Evolutionary conservation across 2,329 filamentous ascomycete genomes (phyloP), one percentile per base, ranked within the genome.

Genomic region (Ophiostoma sp.): DNA sequence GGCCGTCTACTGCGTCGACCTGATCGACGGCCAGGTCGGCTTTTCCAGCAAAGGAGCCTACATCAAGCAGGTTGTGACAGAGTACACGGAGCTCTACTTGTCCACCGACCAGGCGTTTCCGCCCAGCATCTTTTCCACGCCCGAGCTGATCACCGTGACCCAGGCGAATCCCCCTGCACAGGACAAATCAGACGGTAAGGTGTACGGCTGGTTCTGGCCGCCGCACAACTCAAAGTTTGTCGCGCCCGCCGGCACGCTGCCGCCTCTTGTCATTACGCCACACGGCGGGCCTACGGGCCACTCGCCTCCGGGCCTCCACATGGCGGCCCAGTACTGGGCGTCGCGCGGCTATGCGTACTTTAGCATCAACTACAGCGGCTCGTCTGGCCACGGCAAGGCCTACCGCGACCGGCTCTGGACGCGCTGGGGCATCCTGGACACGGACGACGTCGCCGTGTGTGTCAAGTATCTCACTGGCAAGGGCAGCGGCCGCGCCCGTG

Each of bases 201-300:
- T 82, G 3, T 75, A 82, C 70, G 81, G 81, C 14, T 82, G 84
- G 70, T 79, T 82, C 47, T 83, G 80, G 76, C 78, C 80, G 36
- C 84, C 83, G 2, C 76, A 77, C 27, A 86, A 84, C 69, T 78
- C 80, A 0, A 69, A 75, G 2, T 85, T 78, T 70, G 67, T 71
- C 0, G 78, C 76, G 0, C 79, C 55, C 4, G 2, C 4, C 5
- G 55, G 12, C 9, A 60, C 55, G n/a, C 27, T 60, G 55, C 55
- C 55, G 27, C 55, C 55, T 27, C 55, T 60, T 36, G 40, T 86
- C 38, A 76, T 85, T 64, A 76, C 75, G 2, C 77, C 80, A 0
- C 84, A 86, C 12, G 84, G 84, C 5, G 84, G 83, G 0, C 84
- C 79, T n/a, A 85, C 81, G 0, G 75, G 75, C 55, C 55, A 80